Base-by-base conservation (phyloP, 1,284 basidiomycete genomes). In the Moesziomyces antarcticus region DNA sequence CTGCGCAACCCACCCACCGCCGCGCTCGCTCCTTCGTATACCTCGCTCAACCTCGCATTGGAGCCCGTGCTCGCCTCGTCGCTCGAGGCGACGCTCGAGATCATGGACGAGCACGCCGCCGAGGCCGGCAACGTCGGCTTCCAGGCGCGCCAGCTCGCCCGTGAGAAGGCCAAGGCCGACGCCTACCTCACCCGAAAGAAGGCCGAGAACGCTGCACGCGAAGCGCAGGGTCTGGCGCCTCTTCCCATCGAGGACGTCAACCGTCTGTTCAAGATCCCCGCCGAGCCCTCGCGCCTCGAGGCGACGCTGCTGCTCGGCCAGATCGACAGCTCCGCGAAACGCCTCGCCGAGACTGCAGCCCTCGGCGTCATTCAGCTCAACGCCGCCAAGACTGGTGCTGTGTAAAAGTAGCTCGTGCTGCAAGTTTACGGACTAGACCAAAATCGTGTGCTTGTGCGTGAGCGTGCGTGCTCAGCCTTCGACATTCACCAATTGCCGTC, bases 201-300 rank as follows among this genome's bases (percentile, higher is more conserved):
- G 82, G 93, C 96, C 81, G 96, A 98, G 86, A 97, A 95, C 83
- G 89, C 89, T 22, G 87, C 88, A 62, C 89, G 96, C 59, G 89
- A 91, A 70, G 90, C 90, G 50, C 92, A 95, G 80, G 94, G 94
- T 10, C 87, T 97, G 61, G 88, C 90, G 40, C 92, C 94, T 62
- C 87, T 97, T 25, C 94, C 85, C 21, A 56, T 82, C 54, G 78
- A 80, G 69, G 82, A 82, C 47, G 73, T 81, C 58, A 75, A 69
- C 65, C 73, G 70, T 24, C 50, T 83, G 35, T 94, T 94, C 87
- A 94, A 92, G 86, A 92, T 95, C 49, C 92, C 93, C 8, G 87
- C 90, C 52, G 96, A 98, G 85, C 95, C 94, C 33, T 93, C 89
- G 82, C 88, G 96, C 71, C 86, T 98, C 80, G 94, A 97, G 84